Percentiles rank a stretch among this genome's conserved stretches.
phyloP scores from a whole-genome alignment of 441 rosid species.

The Rhodomyrtus psidioides region DNA sequence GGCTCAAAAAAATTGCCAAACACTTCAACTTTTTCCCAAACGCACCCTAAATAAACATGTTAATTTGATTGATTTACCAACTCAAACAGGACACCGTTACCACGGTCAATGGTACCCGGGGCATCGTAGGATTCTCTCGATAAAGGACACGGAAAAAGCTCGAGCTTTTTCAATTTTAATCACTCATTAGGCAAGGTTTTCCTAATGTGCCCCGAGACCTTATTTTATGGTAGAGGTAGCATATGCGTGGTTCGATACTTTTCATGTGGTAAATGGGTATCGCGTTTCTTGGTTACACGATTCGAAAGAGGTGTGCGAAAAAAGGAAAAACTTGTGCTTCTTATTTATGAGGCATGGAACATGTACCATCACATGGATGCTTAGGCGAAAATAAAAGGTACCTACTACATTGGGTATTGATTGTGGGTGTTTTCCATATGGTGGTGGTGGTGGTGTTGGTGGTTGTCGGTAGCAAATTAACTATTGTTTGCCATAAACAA shows the following conservation, averaged over 20 bases:
- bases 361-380: background rate
- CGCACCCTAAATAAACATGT: background rate
- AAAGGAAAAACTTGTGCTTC: accelerated
- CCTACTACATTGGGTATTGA: background rate
- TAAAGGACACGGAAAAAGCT: background rate
- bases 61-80: no score
- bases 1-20: no score
- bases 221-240: background rate
- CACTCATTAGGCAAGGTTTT: background rate
- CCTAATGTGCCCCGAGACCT: background rate
- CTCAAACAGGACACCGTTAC: background rate
- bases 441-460: background rate
- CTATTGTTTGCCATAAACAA: background rate
- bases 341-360: background rate
- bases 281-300: background rate
- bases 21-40: no score
- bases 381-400: background rate
- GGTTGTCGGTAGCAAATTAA: background rate
- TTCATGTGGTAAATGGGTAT: no score
- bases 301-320: background rate
- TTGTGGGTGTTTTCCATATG: background rate
- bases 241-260: background rate
- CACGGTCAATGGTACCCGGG: background rate
- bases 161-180: background rate
- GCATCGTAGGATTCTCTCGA: background rate